Evolutionary conservation across 208 protist genomes (phyloP), one percentile per base, ranked within the genome.

Genomic region (Trypanosomatidae sp.): DNA sequence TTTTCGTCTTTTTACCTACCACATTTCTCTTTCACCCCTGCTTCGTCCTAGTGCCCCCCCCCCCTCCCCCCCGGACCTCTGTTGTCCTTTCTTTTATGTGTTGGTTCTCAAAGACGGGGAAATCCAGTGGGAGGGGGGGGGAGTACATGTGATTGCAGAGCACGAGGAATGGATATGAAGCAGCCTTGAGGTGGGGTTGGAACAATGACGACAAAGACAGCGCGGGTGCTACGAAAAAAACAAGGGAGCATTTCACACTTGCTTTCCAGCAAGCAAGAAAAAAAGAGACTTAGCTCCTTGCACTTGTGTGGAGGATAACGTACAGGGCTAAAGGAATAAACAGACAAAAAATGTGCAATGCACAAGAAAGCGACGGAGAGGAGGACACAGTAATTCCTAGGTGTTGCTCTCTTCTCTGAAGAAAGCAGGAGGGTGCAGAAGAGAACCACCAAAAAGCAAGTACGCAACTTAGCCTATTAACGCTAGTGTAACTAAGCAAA

Each of bases 391-490:
- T 33, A 67, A 53, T n/a, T 36, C 62, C 62, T 36, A 39, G 28
- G 44, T 52, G 28, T 36, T 52, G 8, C 53, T 53, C 4, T 0
- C 25, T 19, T 22, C 22, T 67, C 25, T 50, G 43, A 47, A 50
- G 28, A 33, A 53, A 33, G 39, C 10, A 39, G 43, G 41, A 39
- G 62, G 19, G 6, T 4, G 5, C 15, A 43, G n/a, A 62, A 62
- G 19, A 41, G 17, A n/a, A 50, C 13, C 22, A 10, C 33, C 43
- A 1, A 7, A 56, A 25, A 13, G 46, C 43, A 58, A n/a, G 46
- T 69, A 56, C 33, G 41, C 47, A 56, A 69, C 66, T 69, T 69
- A 69, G 66, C 19, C 49, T 25, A 36, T 69, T 69, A 69, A 69
- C 28, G 33, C 17, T 41, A 69, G 49, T 69, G 66, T 69, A 68